Evolutionary conservation across 2,329 filamentous ascomycete species (phyloP).

Genomic region (Ophiostoma sp.): DNA sequence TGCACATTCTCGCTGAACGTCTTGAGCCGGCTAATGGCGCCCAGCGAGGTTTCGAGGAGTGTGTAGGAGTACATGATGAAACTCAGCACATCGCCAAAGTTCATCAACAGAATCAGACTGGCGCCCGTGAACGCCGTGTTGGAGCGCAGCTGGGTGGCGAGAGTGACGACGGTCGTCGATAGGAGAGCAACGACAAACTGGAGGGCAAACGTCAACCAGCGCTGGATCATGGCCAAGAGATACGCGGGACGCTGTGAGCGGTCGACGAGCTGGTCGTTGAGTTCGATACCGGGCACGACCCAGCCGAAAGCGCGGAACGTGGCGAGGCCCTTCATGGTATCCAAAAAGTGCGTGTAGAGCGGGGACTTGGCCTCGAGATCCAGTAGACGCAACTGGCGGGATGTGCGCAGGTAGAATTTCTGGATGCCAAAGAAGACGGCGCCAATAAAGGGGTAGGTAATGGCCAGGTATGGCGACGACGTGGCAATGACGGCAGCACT

Average conservation of each 20-base stretch:
- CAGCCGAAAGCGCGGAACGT: conserved; percentile 61
- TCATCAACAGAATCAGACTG: conserved; percentile 42
- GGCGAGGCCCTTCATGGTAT: conserved; percentile 55
- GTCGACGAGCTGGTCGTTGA: conserved; percentile 52
- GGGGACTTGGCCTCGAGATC: conserved; percentile 64
- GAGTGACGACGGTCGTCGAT: conserved; percentile 48
- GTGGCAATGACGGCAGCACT: conserved; percentile 37
- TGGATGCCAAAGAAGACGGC: conserved; percentile 52
- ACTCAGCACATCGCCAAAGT: conserved; percentile 38
- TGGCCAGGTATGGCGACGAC: conserved; percentile 36
- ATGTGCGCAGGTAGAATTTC: conserved; percentile 60
- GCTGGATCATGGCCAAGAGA: conserved; percentile 57
- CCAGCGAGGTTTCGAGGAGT: conserved; percentile 39
- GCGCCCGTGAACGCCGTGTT: conserved; percentile 44
- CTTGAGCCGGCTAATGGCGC: conserved; percentile 40
- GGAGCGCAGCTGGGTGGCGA: conserved; percentile 47
- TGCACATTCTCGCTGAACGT: conserved; percentile 34
- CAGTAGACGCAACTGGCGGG: conserved; percentile 59
- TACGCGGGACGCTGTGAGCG: conserved; percentile 59
- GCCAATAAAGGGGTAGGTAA: conserved; percentile 52
- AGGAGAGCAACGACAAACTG: conserved; percentile 51
- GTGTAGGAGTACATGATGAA: conserved; percentile 40
- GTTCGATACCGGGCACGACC: conserved; percentile 45
- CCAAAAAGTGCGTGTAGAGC: conserved; percentile 56
- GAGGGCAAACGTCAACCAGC: conserved; percentile 56